Evolutionary conservation across 768 basidiomycete genomes (phyloP).

Genomic region (Cystobasidium tubakii): DNA sequence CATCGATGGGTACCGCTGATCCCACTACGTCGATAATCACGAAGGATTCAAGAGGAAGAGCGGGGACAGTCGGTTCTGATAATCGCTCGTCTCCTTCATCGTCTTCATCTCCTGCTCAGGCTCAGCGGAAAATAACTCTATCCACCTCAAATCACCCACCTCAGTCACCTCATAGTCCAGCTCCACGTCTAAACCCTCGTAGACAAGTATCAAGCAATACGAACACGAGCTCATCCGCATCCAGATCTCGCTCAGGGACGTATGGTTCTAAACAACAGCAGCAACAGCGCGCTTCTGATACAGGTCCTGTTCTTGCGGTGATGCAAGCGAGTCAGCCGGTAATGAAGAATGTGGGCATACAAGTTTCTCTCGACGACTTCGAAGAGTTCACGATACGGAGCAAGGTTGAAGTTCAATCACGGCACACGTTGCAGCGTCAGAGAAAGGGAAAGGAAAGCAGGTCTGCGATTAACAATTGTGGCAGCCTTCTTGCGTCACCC

Average conservation of each 20-base stretch:
- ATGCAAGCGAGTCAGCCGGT: constrained; percentile 3
- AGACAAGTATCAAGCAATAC: background rate
- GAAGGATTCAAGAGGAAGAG: background rate
- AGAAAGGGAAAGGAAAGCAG: background rate
- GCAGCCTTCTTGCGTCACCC: background rate
- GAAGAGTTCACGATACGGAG: background rate
- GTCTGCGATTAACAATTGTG: background rate
- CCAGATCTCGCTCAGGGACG: background rate
- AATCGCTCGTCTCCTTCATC: background rate
- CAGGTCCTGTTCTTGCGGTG: background rate
- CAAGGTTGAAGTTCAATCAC: background rate
- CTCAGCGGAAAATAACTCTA: background rate
- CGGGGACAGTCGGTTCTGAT: background rate
- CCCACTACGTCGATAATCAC: background rate
- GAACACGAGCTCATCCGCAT: background rate
- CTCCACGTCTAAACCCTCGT: background rate
- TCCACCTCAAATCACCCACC: background rate
- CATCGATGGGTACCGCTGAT: background rate
- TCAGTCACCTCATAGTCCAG: background rate
- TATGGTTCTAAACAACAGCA: background rate
- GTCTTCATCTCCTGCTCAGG: background rate
- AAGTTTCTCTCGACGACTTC: background rate
- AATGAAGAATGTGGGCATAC: background rate
- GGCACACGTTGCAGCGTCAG: background rate
- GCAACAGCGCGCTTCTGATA: background rate